A percentile compares a stretch with the other conserved stretches of the same genome.
Evolutionary conservation across 805 yeast genomes (phyloP).

Genomic region (Yamadazyma olivae): DNA sequence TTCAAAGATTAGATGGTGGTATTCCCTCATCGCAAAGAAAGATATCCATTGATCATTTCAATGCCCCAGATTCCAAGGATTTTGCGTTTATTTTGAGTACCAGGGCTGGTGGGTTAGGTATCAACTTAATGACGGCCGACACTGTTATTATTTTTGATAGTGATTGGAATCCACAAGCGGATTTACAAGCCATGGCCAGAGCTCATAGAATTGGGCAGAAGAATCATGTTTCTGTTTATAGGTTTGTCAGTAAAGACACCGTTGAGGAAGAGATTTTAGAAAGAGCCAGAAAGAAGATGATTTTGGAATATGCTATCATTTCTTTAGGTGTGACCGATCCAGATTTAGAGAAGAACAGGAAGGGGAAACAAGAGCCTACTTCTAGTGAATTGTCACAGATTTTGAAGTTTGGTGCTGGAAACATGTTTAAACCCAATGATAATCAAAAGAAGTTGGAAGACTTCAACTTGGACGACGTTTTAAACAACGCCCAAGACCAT

Average conservation of each 20-base stretch:
- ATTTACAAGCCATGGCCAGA: conserved; percentile 98
- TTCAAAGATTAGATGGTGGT: conserved; percentile 96
- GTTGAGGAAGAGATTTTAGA: conserved; percentile 97
- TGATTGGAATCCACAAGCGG: conserved; percentile 99
- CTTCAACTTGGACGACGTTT: conserved; percentile 90
- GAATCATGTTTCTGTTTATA: conserved; percentile 94
- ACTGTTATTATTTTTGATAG: conserved; percentile 97
- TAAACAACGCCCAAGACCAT: conserved; percentile 96
- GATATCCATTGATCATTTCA: conserved; percentile 93
- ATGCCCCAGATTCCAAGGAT: conserved; percentile 89
- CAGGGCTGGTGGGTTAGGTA: conserved; percentile 98
- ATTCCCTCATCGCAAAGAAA: conserved; percentile 92
- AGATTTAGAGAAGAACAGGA: conserved; percentile 37
- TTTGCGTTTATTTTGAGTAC: conserved; percentile 88
- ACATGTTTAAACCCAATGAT: conserved; percentile 93
- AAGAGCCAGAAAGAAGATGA: conserved; percentile 97
- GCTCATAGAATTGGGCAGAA: conserved; percentile 99
- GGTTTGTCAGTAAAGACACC: conserved; percentile 97
- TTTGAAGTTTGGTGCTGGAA: conserved; percentile 96
- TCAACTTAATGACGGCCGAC: conserved; percentile 98
- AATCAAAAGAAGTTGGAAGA: conserved; percentile 95
- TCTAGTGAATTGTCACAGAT: conserved; percentile 87
- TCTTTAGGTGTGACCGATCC: conserved; percentile 92
- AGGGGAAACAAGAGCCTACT: conserved; percentile 63
- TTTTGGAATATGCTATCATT: conserved; percentile 94